Evolutionary conservation across 495 filamentous ascomycete species (phyloP).

Genomic region (Penicillium malachiteum): DNA sequence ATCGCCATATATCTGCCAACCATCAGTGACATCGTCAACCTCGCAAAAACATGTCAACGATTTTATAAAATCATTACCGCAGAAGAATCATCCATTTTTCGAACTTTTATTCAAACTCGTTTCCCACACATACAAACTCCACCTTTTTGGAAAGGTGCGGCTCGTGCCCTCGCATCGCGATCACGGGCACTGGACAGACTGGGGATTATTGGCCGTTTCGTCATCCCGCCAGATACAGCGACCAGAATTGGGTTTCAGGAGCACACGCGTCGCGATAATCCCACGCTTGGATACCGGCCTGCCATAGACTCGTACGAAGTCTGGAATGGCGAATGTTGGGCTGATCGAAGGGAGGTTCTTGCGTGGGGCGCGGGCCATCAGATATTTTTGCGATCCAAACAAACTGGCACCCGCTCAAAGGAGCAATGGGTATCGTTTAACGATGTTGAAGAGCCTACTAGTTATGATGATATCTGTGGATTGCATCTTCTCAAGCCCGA

Average conservation of each 20-base stretch:
- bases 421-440: constrained; percentile 53
- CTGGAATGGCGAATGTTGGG: constrained; percentile 52
- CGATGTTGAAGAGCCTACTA: constrained; percentile 49
- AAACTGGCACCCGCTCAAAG: constrained; percentile 17
- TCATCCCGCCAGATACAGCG: constrained; percentile 42
- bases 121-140: constrained; percentile 49
- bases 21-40: constrained; percentile 43
- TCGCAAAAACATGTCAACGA: constrained; percentile 51
- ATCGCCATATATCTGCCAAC: constrained; percentile 54
- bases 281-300: constrained; percentile 65
- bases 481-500: constrained; percentile 51
- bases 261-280: constrained; percentile 40
- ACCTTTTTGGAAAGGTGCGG: constrained; percentile 51
- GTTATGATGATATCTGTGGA: constrained; percentile 63
- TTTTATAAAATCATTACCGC: constrained; percentile 49
- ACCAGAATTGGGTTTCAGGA: constrained; percentile 29
- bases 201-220: constrained; percentile 54
- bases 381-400: constrained; percentile 48
- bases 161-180: constrained; percentile 56
- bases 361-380: constrained; percentile 63
- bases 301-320: constrained; percentile 61
- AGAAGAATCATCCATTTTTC: constrained; percentile 57
- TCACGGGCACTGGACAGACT: constrained; percentile 60
- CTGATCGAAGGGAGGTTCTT: constrained; percentile 54
- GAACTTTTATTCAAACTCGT: constrained; percentile 49